Evolutionary conservation across 2,329 filamentous ascomycete species (phyloP), one percentile per base, ranked within the genome.

Genomic region (Colletotrichum godetiae): DNA sequence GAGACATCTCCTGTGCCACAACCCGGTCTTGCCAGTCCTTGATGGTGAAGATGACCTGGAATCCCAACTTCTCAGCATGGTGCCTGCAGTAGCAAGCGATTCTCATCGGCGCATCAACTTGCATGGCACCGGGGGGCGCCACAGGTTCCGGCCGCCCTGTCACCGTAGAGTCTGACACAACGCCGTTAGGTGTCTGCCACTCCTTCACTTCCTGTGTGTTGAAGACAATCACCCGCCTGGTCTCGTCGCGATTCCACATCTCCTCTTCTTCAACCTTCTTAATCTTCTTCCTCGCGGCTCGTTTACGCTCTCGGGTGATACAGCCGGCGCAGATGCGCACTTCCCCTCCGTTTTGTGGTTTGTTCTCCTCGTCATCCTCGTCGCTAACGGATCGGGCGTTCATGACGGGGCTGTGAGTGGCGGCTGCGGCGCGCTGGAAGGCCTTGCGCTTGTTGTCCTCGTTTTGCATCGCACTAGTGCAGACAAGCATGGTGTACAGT

Each of bases 21-120:
- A 98, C 85, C 57, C 91, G 91, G 77, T 92, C 93, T 75, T 91
- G 86, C 79, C 90, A 90, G 82, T 98, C 94, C 80, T 95, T 97
- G 79, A 99, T 88, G 1, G 96, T 98, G 83, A 98, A 97, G 75
- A 99, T 97, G 78, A 98, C 95, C 75, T 89, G 88, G 83, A 98
- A 99, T 1, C 96, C 96, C 76, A 93, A 87, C 85, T 98, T 98
- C 84, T 98, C 97, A 73, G 93, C 92, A 78, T 98, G 96, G 80
- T 99, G 96, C 24, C 96, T 92, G 83, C 96, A 98, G 83, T 98
- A 99, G 82, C 96, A 99, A 29, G 95, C 95, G 78, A 99, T 98
- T 11, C 96, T 92, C 95, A 98, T 98, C 0, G 95, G 95, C 2
- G 94, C 91, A 76, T 95, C 92, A 27, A 97, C 92, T 79, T 95